Evolutionary conservation across 306 rosid genomes (phyloP).

Genomic region (Glycine soja): DNA sequence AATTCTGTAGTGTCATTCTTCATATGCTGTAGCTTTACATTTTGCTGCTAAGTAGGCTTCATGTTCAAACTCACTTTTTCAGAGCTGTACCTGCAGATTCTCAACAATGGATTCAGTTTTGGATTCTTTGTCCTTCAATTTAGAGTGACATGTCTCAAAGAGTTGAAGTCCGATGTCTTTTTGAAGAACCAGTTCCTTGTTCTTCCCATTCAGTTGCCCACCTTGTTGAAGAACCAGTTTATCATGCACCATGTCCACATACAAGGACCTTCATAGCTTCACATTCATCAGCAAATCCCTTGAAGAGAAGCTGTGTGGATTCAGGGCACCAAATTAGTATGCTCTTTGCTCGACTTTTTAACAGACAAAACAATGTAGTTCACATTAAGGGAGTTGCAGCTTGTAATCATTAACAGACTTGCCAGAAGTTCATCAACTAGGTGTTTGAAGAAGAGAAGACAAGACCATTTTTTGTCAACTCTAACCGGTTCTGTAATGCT

Average conservation of each 20-base stretch:
- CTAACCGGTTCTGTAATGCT: conserved; percentile 90
- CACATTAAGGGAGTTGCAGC: neutral
- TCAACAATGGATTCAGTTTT: too few species aligned
- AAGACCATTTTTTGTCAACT: conserved; percentile 82
- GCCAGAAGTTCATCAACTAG: conserved; percentile 95
- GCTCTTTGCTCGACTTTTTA: conserved; percentile 36
- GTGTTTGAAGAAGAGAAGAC: conserved; percentile 90
- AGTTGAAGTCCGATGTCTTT: too few species aligned
- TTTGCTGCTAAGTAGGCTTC: too few species aligned
- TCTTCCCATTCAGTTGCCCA: conserved; percentile 94
- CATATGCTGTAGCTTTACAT: too few species aligned
- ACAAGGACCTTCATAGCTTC: conserved; percentile 64
- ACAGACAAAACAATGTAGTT: neutral
- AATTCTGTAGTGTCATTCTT: too few species aligned
- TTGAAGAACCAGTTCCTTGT: too few species aligned
- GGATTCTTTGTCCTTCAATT: too few species aligned
- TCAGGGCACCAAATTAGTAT: conserved; percentile 33
- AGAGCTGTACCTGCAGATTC: too few species aligned
- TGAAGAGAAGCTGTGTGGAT: conserved; percentile 72
- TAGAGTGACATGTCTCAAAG: too few species aligned
- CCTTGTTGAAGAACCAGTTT: conserved; percentile 70
- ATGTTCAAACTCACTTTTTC: too few species aligned
- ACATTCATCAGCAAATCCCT: conserved; percentile 86
- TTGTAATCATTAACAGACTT: conserved; percentile 46
- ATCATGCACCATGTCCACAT: conserved; percentile 69